Conservation (phyloP, 164 flowering plant species). For the Vitis rupestris region DNA sequence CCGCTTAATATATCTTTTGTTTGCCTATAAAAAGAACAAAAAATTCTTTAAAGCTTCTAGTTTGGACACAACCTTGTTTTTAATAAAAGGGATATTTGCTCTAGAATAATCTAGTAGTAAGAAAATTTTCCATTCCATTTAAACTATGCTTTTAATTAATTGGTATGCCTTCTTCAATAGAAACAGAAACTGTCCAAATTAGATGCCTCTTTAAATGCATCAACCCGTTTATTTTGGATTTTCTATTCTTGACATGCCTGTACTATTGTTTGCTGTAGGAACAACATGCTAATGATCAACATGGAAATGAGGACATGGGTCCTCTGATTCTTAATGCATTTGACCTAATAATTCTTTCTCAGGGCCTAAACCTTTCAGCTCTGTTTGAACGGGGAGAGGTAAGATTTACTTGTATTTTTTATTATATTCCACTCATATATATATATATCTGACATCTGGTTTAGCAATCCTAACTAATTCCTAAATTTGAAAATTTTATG, state of each 20-base stretch:
- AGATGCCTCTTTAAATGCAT: neutral
- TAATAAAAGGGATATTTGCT: no score
- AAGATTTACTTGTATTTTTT: conserved; percentile 9
- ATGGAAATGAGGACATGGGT: conserved; percentile 51
- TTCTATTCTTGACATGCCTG: neutral
- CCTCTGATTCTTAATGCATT: conserved; percentile 89
- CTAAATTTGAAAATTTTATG: neutral
- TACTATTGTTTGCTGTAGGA: conserved; percentile 43
- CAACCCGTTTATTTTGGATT: neutral
- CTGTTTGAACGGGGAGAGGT: conserved; percentile 88
- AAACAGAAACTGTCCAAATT: neutral
- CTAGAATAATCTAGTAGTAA: no score
- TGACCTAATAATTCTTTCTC: conserved; percentile 91
- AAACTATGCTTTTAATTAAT: no score
- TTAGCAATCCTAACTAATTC: neutral
- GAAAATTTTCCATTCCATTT: no score
- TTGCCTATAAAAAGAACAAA: no score
- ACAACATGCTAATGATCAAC: conserved; percentile 34
- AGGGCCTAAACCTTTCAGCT: conserved; percentile 94
- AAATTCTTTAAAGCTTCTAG: no score
- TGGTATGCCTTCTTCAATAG: neutral
- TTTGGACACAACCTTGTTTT: no score
- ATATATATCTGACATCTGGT: neutral
- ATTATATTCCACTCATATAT: neutral
- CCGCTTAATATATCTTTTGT: no score